phyloP scores from a whole-genome alignment of 139 green algal species.

The Nannochloris sp. region DNA sequence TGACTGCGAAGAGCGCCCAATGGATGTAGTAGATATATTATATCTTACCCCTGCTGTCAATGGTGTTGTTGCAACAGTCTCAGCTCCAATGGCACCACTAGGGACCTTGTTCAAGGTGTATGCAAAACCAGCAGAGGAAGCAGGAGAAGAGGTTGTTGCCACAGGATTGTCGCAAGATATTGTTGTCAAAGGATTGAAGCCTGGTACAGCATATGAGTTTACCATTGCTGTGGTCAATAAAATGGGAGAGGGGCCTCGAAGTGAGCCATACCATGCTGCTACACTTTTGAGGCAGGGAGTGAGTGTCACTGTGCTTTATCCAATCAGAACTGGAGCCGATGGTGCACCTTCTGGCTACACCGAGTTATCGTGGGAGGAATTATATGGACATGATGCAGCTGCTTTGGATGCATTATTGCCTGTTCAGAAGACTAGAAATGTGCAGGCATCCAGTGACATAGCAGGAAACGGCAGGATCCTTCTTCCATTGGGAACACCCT shows the following conservation, averaged over 20 bases:
- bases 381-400: conserved; percentile 2
- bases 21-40: conserved; percentile 3
- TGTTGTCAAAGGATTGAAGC: conserved; percentile 1
- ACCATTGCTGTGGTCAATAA: neutral
- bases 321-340: neutral
- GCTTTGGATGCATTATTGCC: too few relatives aligned
- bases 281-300: conserved; percentile 8
- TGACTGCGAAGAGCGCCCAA: neutral
- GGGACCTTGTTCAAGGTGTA: neutral
- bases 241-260: neutral
- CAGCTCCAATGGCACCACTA: neutral
- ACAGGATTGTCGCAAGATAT: neutral
- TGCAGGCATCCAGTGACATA: too few relatives aligned
- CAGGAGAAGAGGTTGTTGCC: neutral
- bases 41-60: neutral
- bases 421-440: too few relatives aligned
- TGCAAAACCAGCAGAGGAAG: conserved; percentile 6
- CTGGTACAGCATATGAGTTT: conserved; percentile 5
- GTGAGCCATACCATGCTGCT: conserved; percentile 9
- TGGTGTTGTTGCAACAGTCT: conserved; percentile 1
- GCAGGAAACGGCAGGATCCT: too few relatives aligned
- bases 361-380: neutral
- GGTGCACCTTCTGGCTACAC: neutral
- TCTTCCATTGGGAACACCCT: too few relatives aligned
- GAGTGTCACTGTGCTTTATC: conserved; percentile 6